These are phyloP conservation scores for Uronychia binucleata DNA, from an alignment of 73 alveolate genomes.

Conservation along the genomic window DNA sequence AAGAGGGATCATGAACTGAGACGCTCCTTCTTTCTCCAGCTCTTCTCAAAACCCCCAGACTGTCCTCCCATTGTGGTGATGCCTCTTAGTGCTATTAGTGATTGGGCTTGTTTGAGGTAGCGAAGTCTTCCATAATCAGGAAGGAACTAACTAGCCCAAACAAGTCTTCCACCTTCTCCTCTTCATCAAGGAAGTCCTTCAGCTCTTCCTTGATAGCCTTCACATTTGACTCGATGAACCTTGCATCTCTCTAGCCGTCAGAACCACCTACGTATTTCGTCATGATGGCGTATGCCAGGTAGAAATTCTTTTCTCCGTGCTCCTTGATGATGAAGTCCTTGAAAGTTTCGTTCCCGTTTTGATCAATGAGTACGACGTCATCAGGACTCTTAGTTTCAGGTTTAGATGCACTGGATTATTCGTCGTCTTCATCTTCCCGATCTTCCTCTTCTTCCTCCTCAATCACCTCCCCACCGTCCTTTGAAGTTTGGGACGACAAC, in stretches of 20 bases:
- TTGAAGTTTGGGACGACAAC: no score
- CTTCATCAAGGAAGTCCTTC: conserved; percentile 19
- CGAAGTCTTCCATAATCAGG: conserved; percentile 8
- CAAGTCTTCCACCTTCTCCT: conserved; percentile 24
- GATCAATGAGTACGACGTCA: conserved; percentile 6
- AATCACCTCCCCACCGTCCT: not conserved
- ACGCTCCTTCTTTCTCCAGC: not conserved
- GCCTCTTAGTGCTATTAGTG: no score
- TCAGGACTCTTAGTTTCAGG: not conserved
- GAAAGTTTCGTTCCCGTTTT: conserved; percentile 18
- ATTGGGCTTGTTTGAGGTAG: conserved; percentile 2
- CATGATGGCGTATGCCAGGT: conserved; percentile 55
- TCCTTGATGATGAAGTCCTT: conserved; percentile 41
- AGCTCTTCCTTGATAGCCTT: not conserved
- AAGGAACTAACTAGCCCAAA: conserved; percentile 25
- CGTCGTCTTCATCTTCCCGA: conserved; percentile 15
- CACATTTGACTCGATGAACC: not conserved
- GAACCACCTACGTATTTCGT: conserved; percentile 26
- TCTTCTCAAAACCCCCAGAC: not conserved
- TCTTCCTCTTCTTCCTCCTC: conserved; percentile 22
- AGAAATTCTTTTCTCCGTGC: conserved; percentile 57
- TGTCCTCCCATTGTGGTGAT: no score
- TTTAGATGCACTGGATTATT: not conserved
- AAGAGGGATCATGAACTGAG: not conserved
- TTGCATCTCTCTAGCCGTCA: not conserved